Percentiles rank a stretch among this genome's conserved stretches.
Conservation (phyloP, 2,329 filamentous ascomycete species). For the Clonostachys sp. region DNA sequence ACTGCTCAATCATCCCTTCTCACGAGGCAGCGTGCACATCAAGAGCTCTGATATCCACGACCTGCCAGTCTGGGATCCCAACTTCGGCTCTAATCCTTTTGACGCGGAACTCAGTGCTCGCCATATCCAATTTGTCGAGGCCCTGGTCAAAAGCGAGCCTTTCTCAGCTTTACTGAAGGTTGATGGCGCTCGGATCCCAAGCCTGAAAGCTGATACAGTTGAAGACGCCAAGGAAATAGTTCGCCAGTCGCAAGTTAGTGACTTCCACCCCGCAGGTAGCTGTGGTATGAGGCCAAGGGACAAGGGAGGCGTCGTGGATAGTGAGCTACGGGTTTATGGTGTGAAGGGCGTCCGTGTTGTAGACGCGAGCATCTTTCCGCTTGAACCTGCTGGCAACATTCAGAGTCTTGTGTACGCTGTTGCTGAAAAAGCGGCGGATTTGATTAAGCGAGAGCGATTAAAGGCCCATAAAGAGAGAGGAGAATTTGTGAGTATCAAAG, state of each 20-base stretch:
- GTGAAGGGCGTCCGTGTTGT: constrained; percentile 21
- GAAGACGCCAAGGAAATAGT: constrained; percentile 14
- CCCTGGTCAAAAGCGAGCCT: constrained; percentile 23
- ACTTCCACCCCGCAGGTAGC: constrained; percentile 29
- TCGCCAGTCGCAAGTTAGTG: constrained; percentile 24
- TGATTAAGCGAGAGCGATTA: neutral
- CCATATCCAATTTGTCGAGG: constrained; percentile 34
- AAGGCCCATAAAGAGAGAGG: too few relatives aligned
- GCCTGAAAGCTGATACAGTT: constrained; percentile 33
- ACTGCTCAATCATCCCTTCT: constrained; percentile 56
- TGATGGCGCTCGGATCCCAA: constrained; percentile 42
- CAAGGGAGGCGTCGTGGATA: constrained; percentile 25
- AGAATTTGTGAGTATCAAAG: too few relatives aligned
- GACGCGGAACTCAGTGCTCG: constrained; percentile 48
- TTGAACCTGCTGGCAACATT: constrained; percentile 6
- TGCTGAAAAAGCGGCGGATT: constrained; percentile 5
- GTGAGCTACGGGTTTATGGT: constrained; percentile 22
- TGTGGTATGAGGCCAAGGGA: constrained; percentile 34
- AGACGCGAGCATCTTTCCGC: constrained; percentile 10
- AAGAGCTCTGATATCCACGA: constrained; percentile 28
- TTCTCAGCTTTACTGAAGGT: constrained; percentile 34
- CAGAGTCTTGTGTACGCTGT: constrained; percentile 7
- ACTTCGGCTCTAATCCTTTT: constrained; percentile 48
- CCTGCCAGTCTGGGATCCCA: constrained; percentile 45
- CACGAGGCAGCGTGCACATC: constrained; percentile 55